Evolutionary conservation across 169 alveolate species (phyloP).

Genomic region (Eimeria maxima): DNA sequence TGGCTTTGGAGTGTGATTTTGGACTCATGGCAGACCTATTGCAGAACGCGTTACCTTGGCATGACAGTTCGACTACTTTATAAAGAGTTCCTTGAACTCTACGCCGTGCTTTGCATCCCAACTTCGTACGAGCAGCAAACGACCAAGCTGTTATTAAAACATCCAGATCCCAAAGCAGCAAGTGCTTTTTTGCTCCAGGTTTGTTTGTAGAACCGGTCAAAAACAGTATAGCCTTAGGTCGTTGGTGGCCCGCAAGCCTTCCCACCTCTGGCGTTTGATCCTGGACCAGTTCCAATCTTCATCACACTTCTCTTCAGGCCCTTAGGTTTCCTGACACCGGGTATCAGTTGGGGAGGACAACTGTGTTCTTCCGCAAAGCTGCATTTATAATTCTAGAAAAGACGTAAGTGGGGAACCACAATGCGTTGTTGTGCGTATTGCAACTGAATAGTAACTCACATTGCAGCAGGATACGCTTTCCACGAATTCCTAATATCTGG

Average conservation of each 20-base stretch:
- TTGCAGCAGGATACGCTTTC: not conserved
- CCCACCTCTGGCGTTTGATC: not conserved
- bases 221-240: not conserved
- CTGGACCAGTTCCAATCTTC: not conserved
- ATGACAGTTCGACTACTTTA: constrained; percentile 69
- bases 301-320: constrained; percentile 2
- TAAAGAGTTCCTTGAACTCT: constrained; percentile 47
- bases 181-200: constrained; percentile 65
- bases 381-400: constrained; percentile 73
- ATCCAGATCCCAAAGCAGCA: constrained; percentile 57
- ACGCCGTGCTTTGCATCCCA: constrained; percentile 65
- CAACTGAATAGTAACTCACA: not conserved
- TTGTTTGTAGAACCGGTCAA: not conserved
- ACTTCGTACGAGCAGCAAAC: constrained; percentile 47
- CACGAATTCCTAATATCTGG: not conserved
- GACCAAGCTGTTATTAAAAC: not conserved
- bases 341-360: constrained; percentile 80
- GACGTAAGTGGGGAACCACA: constrained; percentile 22
- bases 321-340: constrained; percentile 71
- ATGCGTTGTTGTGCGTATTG: not conserved
- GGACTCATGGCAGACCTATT: constrained; percentile 32
- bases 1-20: not conserved
- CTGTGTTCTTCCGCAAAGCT: constrained; percentile 75
- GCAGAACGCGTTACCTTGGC: constrained; percentile 69
- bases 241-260: not conserved